These are phyloP conservation scores for Xylaria digitata DNA, from an alignment of 2,329 filamentous ascomycete species.

Conservation along the genomic window DNA sequence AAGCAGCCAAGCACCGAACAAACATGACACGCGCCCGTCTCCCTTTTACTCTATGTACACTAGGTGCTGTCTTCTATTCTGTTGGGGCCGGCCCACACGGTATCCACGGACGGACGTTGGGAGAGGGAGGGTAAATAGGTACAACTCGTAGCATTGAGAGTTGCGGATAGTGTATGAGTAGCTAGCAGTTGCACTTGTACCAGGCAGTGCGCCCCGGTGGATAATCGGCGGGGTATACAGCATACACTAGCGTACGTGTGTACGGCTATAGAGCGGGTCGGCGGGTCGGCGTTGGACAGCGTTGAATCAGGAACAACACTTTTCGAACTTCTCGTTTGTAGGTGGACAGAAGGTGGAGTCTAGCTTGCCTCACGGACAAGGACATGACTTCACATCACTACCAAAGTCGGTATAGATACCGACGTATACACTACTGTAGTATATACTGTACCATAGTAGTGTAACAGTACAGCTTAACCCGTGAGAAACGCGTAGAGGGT, in stretches of 20 bases:
- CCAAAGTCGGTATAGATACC: no score
- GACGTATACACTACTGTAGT: no score
- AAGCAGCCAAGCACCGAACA: slow-evolving; percentile 15
- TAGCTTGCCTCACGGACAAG: neutral
- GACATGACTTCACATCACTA: no score
- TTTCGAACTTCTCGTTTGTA: neutral
- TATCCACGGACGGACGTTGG: neutral
- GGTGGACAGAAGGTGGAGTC: neutral
- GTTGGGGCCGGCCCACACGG: slow-evolving; percentile 18
- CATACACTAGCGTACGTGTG: neutral
- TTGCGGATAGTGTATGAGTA: no score
- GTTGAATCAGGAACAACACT: slow-evolving; percentile 19
- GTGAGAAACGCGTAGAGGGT: no score
- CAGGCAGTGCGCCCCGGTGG: no score
- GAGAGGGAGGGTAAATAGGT: no score
- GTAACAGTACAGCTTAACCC: no score
- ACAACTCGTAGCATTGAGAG: no score
- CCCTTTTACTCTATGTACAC: neutral
- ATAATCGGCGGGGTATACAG: neutral
- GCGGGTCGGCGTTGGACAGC: neutral
- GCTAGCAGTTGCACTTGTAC: no score
- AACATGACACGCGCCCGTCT: slow-evolving; percentile 27
- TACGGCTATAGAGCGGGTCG: slow-evolving; percentile 9
- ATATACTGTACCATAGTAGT: no score
- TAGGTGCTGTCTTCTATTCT: no score